Percentiles rank a stretch among this genome's conserved stretches.
Evolutionary conservation across 164 flowering plant species (phyloP).

Genomic region (Magnolia kwangsiensis): DNA sequence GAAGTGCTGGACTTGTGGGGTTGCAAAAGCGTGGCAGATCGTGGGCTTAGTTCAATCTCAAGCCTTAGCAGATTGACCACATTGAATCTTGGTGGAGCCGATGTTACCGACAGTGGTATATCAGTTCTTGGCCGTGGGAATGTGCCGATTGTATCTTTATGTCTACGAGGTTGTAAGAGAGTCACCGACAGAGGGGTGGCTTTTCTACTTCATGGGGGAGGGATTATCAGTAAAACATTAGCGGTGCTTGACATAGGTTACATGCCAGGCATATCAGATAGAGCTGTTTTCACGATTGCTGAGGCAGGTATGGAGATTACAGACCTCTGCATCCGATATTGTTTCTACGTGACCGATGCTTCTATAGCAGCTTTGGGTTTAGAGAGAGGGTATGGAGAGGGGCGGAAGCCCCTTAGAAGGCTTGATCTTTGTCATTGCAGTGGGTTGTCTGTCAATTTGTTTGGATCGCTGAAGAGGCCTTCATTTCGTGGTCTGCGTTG

Average conservation of each 20-base stretch:
- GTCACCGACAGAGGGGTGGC: slow-evolving; percentile 42
- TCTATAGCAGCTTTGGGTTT: slow-evolving; percentile 29
- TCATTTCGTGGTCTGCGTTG: slow-evolving; percentile 35
- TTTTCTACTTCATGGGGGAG: slow-evolving; percentile 23
- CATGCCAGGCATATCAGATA: slow-evolving; percentile 44
- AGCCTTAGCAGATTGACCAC: slow-evolving; percentile 22
- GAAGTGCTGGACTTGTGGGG: slow-evolving; percentile 37
- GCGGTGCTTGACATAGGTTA: slow-evolving; percentile 34
- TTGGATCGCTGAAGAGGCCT: slow-evolving; percentile 20
- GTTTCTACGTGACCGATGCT: slow-evolving; percentile 34
- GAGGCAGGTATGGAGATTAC: slow-evolving; percentile 17
- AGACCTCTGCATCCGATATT: slow-evolving; percentile 35
- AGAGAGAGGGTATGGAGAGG: slow-evolving; percentile 12
- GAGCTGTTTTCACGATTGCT: slow-evolving; percentile 21
- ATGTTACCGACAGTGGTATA: slow-evolving; percentile 42
- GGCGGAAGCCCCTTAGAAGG: slow-evolving; percentile 21
- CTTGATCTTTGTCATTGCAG: slow-evolving; percentile 40
- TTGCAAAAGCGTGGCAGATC: slow-evolving; percentile 40
- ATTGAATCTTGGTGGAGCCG: slow-evolving; percentile 35
- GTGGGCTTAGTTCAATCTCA: slow-evolving; percentile 28
- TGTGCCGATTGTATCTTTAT: slow-evolving; percentile 27
- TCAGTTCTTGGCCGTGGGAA: slow-evolving; percentile 24
- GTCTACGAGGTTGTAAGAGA: slow-evolving; percentile 40
- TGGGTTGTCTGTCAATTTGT: slow-evolving; percentile 23
- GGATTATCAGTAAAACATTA: slow-evolving; percentile 28